Evolutionary conservation across 495 filamentous ascomycete species (phyloP), one percentile per base, ranked within the genome.

Genomic region (Penicillium turbatum): DNA sequence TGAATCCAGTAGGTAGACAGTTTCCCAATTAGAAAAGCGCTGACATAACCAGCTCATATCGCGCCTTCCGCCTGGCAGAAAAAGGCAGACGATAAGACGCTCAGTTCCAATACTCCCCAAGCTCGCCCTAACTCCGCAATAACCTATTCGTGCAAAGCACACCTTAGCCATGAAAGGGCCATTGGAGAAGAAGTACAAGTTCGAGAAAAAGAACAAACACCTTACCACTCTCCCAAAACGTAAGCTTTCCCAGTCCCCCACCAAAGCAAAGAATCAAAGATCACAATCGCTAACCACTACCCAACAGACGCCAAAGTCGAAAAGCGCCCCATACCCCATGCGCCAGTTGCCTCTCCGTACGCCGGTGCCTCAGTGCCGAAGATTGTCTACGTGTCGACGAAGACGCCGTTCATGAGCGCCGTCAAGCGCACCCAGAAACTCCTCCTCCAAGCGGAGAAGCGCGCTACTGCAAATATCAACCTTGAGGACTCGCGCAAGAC

Each of bases 391-490:
- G 74, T 97, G n/a, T 85, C 86, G 9, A 67, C 82, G 41, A 71
- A 69, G 3, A 84, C 90, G 0, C 87, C 88, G 11, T 90, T 95
- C 76, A 85, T 95, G 69, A 82, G 85, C n/a, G 80, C 84, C 11
- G 79, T 96, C 13, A 89, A 89, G 69, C 89, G 91, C 55, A 83
- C 90, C 24, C 83, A 86, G 44, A 86, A 85, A 49, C 78, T 88
- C 11, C 84, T 97, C 12, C 61, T 58, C 2, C 78, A 84, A 5
- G 80, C 84, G 16, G 82, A 87, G 43, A 79, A 83, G 45, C 82
- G 88, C 51, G 70, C 72, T 6, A 78, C 75, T 35, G 67, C 67
- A 27, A 72, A 74, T 46, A 65, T 69, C 34, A 63, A 64, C 42
- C 63, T 74, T 0, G 61, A 71, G 15, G 58, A 68, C 16, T 68